Conservation (phyloP, 2,329 filamentous ascomycete genomes). For the Tetracladium maxilliforme region DNA sequence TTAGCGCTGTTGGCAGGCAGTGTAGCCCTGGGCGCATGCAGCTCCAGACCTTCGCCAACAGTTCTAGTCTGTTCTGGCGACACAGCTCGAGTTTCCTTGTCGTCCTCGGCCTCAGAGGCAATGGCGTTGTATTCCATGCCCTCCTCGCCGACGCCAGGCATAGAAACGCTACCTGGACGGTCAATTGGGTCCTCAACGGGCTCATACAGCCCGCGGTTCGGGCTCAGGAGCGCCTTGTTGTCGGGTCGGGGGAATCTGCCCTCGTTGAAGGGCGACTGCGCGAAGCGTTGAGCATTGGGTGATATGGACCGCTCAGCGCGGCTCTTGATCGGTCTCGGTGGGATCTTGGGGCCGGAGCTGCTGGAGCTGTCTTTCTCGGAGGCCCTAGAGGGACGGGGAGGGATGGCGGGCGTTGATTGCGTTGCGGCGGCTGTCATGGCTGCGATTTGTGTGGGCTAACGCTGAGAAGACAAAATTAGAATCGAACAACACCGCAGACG, state of each 20-base stretch:
- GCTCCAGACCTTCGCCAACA: conserved; percentile 65
- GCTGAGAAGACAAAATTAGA: too few species aligned
- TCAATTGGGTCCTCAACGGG: conserved; percentile 24
- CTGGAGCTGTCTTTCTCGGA: conserved; percentile 25
- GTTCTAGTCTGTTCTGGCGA: conserved; percentile 63
- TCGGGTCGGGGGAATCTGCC: conserved; percentile 29
- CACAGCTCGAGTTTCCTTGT: too few species aligned
- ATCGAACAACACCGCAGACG: too few species aligned
- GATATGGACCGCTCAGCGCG: conserved; percentile 61
- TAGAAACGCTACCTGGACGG: conserved; percentile 59
- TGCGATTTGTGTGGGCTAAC: too few species aligned
- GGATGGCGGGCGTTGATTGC: conserved; percentile 31
- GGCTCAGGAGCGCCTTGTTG: conserved; percentile 11
- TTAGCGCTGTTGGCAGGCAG: conserved; percentile 70
- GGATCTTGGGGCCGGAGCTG: conserved; percentile 51
- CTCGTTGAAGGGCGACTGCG: conserved; percentile 76
- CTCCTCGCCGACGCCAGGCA: conserved; percentile 81
- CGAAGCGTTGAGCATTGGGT: conserved; percentile 63
- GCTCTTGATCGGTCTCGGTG: conserved; percentile 58
- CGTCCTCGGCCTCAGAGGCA: conserved; percentile 28
- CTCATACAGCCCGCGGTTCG: conserved; percentile 19
- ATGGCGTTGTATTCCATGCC: conserved; percentile 73
- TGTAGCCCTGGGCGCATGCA: conserved; percentile 81
- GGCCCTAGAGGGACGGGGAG: conserved; percentile 44
- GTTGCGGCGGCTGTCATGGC: conserved; percentile 20